phyloP scores from a whole-genome alignment of 441 rosid species.

The Pelargonium australe region DNA sequence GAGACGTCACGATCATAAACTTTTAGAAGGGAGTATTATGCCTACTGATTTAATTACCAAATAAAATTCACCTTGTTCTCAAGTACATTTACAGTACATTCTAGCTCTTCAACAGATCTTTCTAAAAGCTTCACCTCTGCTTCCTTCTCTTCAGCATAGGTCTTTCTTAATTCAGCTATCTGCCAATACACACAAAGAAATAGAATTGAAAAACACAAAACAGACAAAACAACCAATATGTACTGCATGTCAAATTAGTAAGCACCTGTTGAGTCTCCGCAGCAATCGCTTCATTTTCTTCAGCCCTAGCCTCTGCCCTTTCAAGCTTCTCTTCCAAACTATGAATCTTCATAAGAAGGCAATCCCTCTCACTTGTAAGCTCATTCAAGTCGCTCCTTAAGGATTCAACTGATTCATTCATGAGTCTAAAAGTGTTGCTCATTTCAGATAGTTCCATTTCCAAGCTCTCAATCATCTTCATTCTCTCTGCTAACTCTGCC shows the following conservation, averaged over 20 bases:
- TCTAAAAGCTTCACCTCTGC: slow-evolving; percentile 84
- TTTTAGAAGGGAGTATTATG: neutral
- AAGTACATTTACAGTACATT: slow-evolving; percentile 65
- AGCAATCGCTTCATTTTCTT: slow-evolving; percentile 57
- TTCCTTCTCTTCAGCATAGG: slow-evolving; percentile 77
- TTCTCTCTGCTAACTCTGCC: slow-evolving; percentile 55
- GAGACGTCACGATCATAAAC: slow-evolving; percentile 20
- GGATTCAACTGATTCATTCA: slow-evolving; percentile 54
- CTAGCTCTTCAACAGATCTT: slow-evolving; percentile 92
- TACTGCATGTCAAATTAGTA: slow-evolving; percentile 16
- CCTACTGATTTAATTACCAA: slow-evolving; percentile 14
- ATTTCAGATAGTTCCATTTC: slow-evolving; percentile 67
- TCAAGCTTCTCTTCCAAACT: slow-evolving; percentile 56
- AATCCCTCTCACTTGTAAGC: slow-evolving; percentile 53
- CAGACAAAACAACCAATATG: slow-evolving; percentile 7
- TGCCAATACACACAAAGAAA: slow-evolving; percentile 22
- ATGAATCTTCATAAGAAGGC: slow-evolving; percentile 49
- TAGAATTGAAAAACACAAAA: slow-evolving; percentile 19
- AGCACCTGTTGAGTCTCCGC: slow-evolving; percentile 67
- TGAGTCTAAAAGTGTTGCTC: slow-evolving; percentile 50
- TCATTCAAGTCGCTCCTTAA: slow-evolving; percentile 47
- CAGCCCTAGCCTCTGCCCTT: slow-evolving; percentile 43
- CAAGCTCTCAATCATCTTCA: slow-evolving; percentile 54
- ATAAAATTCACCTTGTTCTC: slow-evolving; percentile 70
- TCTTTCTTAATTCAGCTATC: slow-evolving; percentile 76